Base-by-base conservation (phyloP, 345 rosid species). In the Erodium maritimum region DNA sequence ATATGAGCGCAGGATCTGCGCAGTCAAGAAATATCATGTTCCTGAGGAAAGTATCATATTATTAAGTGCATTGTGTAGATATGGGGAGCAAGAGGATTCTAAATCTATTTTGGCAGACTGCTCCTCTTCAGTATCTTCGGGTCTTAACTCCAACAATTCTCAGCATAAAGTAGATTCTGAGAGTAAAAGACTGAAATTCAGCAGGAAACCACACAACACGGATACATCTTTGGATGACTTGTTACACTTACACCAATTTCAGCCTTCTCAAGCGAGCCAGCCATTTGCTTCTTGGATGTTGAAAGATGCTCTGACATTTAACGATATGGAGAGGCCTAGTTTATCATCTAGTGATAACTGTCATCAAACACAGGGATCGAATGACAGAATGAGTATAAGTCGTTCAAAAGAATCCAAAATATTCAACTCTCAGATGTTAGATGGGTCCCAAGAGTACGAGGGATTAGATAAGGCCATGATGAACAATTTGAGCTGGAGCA, bases 1-100 rank as follows among this genome's bases (percentile, higher is more conserved):
- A 57, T 67, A 71, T 55, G 80, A 79, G 50, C 73, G 61, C 56
- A 83, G 91, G 73, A 69, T 80, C 66, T 69, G 58, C 37, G 79
- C 70, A 19, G 55, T 87, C 60, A 74, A 75, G 61, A 82, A 69
- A 59, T 83, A 69, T 67, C 63, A 71, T 68, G 82, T 85, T 67
- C 79, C 97, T 22, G 82, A 80, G 19, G 97, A 89, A 78, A 85
- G 90, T 62, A 56, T 81, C 58, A 74, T 76, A 56, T 76, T 89
- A 14, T 85, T 89, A 53, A 80, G 80, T 66, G 74, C 81, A 62
- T 67, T 83, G 66, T 80, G 90, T 80, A 79, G 54, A 75, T 87
- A 76, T 61, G 91, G 99, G 55, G 97, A 85, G 67, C 73, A 84
- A 61, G 96, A 90, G 65, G 99, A 93, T 77, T 77, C 99, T 60